Evolutionary conservation across 2,329 filamentous ascomycete species (phyloP).

Genomic region (Claviceps sp.): DNA sequence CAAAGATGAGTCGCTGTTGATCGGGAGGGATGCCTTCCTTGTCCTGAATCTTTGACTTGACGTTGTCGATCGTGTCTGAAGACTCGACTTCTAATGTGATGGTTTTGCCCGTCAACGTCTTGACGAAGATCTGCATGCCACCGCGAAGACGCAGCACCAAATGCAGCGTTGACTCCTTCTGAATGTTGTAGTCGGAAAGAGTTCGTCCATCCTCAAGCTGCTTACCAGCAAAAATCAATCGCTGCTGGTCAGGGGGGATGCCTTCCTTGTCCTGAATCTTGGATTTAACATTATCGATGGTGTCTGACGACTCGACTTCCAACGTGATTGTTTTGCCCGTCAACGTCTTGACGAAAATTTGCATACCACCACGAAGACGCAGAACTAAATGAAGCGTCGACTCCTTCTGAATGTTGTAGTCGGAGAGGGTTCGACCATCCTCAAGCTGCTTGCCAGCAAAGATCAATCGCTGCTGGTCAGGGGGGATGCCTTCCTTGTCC

Average conservation of each 20-base stretch:
- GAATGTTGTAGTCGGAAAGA: conserved; percentile 90
- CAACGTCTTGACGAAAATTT: conserved; percentile 77
- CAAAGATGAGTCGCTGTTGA: conserved; percentile 87
- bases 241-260: conserved; percentile 89
- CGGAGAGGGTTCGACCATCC: conserved; percentile 76
- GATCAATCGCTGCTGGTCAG: conserved; percentile 88
- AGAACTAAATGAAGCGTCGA: conserved; percentile 75
- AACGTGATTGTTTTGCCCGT: conserved; percentile 92
- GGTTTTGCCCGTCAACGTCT: conserved; percentile 83
- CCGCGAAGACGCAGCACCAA: conserved; percentile 73
- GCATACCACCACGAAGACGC: conserved; percentile 80
- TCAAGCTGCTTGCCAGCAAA: conserved; percentile 95
- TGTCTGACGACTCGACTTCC: conserved; percentile 79
- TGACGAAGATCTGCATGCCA: conserved; percentile 83
- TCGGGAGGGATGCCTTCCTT: conserved; percentile 91
- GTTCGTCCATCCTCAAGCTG: conserved; percentile 88
- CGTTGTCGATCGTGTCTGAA: conserved; percentile 85
- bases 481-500: conserved; percentile 93
- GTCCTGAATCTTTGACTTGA: conserved; percentile 86
- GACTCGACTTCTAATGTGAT: conserved; percentile 87
- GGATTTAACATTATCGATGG: conserved; percentile 85
- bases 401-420: conserved; percentile 96
- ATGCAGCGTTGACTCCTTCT: conserved; percentile 77
- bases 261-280: conserved; percentile 94
- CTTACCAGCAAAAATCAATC: conserved; percentile 87